A percentile compares a stretch with the other conserved stretches of the same genome.
These are phyloP conservation scores for Hymenoscyphus salicellus DNA, from an alignment of 2,329 filamentous ascomycete species.

Conservation along the genomic window DNA sequence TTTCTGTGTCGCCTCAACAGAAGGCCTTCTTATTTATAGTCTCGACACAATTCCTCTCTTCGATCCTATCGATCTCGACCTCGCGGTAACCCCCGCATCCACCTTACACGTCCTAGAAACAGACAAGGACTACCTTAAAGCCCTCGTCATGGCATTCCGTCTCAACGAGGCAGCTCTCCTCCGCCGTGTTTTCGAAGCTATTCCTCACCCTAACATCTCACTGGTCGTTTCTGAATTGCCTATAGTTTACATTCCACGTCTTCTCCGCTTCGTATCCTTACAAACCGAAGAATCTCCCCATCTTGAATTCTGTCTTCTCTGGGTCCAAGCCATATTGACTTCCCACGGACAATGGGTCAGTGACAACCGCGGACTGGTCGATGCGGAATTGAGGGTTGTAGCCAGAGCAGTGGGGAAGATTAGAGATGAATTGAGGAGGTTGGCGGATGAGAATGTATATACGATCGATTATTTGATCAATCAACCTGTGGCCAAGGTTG, in stretches of 20 bases:
- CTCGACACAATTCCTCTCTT: constrained; percentile 82
- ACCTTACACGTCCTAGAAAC: constrained; percentile 66
- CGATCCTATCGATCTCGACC: constrained; percentile 93
- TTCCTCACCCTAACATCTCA: constrained; percentile 70
- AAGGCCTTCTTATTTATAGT: constrained; percentile 90
- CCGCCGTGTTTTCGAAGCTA: constrained; percentile 78
- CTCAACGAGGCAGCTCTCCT: constrained; percentile 83
- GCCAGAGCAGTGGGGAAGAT: constrained; percentile 77
- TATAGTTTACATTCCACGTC: constrained; percentile 76
- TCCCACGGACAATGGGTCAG: constrained; percentile 83
- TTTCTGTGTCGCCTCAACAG: constrained; percentile 93
- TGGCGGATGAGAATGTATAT: constrained; percentile 87
- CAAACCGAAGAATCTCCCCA: constrained; percentile 89
- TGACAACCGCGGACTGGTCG: constrained; percentile 73
- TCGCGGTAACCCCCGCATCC: constrained; percentile 85
- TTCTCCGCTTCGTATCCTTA: constrained; percentile 82
- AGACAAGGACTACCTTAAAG: constrained; percentile 81
- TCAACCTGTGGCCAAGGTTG: constrained; percentile 41
- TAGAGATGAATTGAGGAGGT: constrained; percentile 73
- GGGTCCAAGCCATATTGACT: constrained; percentile 81
- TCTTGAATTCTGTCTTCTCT: constrained; percentile 89
- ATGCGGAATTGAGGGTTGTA: constrained; percentile 79
- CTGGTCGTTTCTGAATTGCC: constrained; percentile 79
- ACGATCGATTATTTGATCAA: constrained; percentile 78
- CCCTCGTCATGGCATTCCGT: constrained; percentile 94